Evolutionary conservation across 352 stramenopile genomes (phyloP).

Genomic region (Phytopythium boreale): DNA sequence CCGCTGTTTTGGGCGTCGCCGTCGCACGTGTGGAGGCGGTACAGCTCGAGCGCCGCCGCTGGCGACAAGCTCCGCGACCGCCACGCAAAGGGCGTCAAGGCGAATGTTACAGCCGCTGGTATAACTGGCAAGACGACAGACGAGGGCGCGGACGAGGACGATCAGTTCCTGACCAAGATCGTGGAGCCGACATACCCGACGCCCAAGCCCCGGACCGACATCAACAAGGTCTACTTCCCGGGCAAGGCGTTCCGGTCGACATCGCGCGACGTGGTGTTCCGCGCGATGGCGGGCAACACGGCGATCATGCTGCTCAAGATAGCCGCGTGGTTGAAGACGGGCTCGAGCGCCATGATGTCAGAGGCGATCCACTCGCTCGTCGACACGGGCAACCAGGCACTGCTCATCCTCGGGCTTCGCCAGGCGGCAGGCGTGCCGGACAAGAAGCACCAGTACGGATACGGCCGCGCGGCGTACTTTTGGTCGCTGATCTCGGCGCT

Average conservation of each 20-base stretch:
- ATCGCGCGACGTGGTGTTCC: conserved; percentile 75
- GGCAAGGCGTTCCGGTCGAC: conserved; percentile 76
- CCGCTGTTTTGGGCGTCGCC: conserved; percentile 1
- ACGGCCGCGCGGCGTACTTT: conserved; percentile 97
- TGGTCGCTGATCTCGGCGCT: conserved; percentile 98
- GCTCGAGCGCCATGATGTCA: conserved; percentile 95
- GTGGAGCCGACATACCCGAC: conserved; percentile 40
- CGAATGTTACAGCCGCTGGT: not conserved
- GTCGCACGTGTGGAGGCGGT: not conserved
- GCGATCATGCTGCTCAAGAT: conserved; percentile 90
- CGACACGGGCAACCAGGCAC: conserved; percentile 96
- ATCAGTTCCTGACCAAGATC: conserved; percentile 32
- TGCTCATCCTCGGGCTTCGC: conserved; percentile 86
- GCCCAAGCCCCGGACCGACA: conserved; percentile 63
- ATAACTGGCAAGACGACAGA: not conserved
- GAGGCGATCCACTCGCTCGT: conserved; percentile 97
- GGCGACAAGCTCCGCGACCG: not conserved
- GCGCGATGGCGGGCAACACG: conserved; percentile 93
- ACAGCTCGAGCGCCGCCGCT: not conserved
- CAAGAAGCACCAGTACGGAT: conserved; percentile 96
- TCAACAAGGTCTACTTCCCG: conserved; percentile 86
- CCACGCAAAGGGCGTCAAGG: not conserved
- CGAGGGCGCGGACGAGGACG: conserved; percentile 18
- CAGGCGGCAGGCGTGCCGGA: conserved; percentile 88
- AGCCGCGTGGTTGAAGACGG: conserved; percentile 81